Base-by-base conservation (phyloP, 306 rosid species). In the Citrullus mucosospermus region DNA sequence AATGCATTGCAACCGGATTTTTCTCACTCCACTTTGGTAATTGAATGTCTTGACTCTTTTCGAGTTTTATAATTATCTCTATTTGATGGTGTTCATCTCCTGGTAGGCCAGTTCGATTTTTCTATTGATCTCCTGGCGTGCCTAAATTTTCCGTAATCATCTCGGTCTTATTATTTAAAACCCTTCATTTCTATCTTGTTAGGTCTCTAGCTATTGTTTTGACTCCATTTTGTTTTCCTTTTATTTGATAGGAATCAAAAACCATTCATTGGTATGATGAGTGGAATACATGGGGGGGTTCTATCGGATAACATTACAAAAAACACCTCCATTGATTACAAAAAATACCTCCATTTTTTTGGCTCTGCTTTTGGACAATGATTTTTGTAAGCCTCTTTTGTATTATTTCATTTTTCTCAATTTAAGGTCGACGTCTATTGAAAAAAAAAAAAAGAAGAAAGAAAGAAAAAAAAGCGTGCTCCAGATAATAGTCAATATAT, bases 1-100 rank as follows among this genome's bases (percentile, higher is more conserved):
- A 70, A 46, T 46, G 56, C 4, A 30, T 25, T 70, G 22, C 76
- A 22, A 28, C 57, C 12, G 38, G 76, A 22, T 58, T 13, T 3
- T 46, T 39, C 9, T 67, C 9, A 9, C 75, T 44, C 57, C 76
- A 70, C 20, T 72, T 18, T 72, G 60, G 77, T 72, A 25, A 48
- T 72, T 50, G 77, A 28, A 72, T 30, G n/a, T 9, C 16, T 30
- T 8, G 44, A 53, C 25, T 28, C 13, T 48, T 72, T 72, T 25
- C 38, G 6, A 5, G 60, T 17, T 51, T 6, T 25, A 22, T 28
- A 32, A 14, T 28, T 28, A 4, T 48, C 54, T 71, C 17, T 66
- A 53, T 44, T 36, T 70, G 76, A 71, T 48, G 58, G 22, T 71
- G 76, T 71, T 50, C 77, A 71, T 69, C 58, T 71, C 59, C 7